A percentile compares a stretch with the other conserved stretches of the same genome.
Conservation (phyloP, 306 rosid species). For the Mucuna pruriens region DNA sequence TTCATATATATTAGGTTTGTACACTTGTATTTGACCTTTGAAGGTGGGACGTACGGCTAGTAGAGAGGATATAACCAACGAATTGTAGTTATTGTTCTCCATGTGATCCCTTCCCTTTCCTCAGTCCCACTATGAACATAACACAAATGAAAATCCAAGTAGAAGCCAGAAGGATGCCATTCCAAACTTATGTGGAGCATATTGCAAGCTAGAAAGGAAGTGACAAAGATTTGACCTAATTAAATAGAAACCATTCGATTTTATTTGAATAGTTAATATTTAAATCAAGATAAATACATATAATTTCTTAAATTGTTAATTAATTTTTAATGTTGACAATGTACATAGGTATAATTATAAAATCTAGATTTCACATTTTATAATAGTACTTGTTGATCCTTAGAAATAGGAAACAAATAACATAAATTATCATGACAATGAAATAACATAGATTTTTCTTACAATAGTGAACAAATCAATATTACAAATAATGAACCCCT, state of each 20-base stretch:
- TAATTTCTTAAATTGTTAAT: no score
- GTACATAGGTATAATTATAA: background rate
- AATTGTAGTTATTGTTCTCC: constrained; percentile 8
- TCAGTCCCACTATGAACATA: background rate
- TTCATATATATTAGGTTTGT: background rate
- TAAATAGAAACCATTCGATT: background rate
- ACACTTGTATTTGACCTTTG: constrained; percentile 23
- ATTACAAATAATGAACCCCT: background rate
- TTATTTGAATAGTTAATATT: background rate
- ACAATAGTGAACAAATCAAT: background rate
- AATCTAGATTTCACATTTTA: background rate
- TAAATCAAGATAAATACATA: no score
- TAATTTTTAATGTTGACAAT: background rate
- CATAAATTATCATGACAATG: background rate
- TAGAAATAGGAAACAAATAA: background rate
- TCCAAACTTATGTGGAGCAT: background rate
- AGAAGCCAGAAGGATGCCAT: background rate
- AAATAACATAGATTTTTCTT: no score
- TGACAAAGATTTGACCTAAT: background rate
- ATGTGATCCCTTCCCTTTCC: constrained; percentile 28
- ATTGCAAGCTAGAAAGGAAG: background rate
- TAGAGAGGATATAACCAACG: background rate
- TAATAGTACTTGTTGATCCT: background rate
- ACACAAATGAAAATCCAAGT: background rate
- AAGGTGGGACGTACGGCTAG: background rate